Evolutionary conservation across 202 grass and related monocot genomes (phyloP).

Genomic region (Saccharum hybrid): DNA sequence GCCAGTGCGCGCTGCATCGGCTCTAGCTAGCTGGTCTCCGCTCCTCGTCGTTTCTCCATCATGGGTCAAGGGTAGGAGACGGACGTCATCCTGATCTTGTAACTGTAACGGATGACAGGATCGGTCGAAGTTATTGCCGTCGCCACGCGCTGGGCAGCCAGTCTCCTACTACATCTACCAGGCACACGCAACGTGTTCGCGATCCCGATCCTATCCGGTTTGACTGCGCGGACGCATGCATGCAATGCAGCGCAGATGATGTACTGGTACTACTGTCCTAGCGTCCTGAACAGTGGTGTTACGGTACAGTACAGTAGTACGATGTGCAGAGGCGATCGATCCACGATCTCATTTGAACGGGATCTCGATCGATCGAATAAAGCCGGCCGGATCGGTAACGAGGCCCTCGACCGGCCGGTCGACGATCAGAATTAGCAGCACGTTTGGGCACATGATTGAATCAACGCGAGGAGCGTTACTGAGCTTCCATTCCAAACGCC

Average conservation of each 20-base stretch:
- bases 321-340: background rate
- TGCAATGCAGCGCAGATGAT: background rate
- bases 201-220: background rate
- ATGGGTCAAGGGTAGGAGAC: background rate
- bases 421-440: slow-evolving; percentile 11
- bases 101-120: background rate
- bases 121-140: slow-evolving; percentile 20
- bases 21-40: background rate
- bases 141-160: background rate
- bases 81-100: background rate
- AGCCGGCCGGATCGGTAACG: too few relatives aligned
- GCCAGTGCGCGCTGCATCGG: background rate
- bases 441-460: slow-evolving; percentile 56
- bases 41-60: background rate
- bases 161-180: too few relatives aligned
- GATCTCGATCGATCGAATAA: background rate
- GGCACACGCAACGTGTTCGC: background rate
- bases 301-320: background rate
- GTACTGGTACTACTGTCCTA: background rate
- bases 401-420: too few relatives aligned
- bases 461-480: background rate
- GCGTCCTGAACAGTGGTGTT: background rate
- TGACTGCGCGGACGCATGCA: background rate
- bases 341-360: slow-evolving; percentile 16
- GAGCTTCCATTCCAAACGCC: slow-evolving; percentile 24